Evolutionary conservation across 768 basidiomycete species (phyloP), one percentile per base, ranked within the genome.

Genomic region (Collybiopsis confluens): DNA sequence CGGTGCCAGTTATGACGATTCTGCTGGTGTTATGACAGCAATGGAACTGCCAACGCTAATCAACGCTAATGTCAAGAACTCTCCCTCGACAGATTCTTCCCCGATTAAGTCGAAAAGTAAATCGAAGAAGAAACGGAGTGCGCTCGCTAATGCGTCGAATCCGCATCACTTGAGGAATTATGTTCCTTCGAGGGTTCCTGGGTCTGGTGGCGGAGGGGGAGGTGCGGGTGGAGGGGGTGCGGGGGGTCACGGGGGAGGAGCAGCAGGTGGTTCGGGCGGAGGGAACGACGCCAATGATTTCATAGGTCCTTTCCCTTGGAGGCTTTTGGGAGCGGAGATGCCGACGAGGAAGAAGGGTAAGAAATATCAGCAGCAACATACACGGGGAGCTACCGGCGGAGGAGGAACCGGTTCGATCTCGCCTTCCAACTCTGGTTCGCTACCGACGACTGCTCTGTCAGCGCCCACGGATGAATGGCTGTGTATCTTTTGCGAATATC

Each of bases 161-260:
- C 94, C 92, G 2, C 96, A 98, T 70, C 95, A 97, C 71, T 78
- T 95, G 54, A 79, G 88, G 64, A 98, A 98, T 73, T 98, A 94
- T 71, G 83, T 94, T 41, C 91, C 92, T 15, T 93, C 92, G 41
- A 78, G 91, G 15, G 71, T 92, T 49, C 86, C 91, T 3, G 67
- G 76, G 61, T 71, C 79, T 10, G 62, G 54, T 24, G 51, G 51
- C 10, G 45, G 45, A 4, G 13, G 21, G 35, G 21, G 61, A 68
- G 62, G 58, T 64, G 36, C 68, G 66, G 62, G 61, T 30, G 80
- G 76, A 61, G 23, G 16, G 33, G 23, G 20, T 23, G 47, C 33
- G 18, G 21, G 9, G 21, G 37, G 35, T 37, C 45, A 46, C 4
- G 23, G 21, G 47, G 35, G 35, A 21, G 47, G 38, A 5, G 38